Conservation (phyloP, 768 basidiomycete genomes). For the Boletus bicolor region DNA sequence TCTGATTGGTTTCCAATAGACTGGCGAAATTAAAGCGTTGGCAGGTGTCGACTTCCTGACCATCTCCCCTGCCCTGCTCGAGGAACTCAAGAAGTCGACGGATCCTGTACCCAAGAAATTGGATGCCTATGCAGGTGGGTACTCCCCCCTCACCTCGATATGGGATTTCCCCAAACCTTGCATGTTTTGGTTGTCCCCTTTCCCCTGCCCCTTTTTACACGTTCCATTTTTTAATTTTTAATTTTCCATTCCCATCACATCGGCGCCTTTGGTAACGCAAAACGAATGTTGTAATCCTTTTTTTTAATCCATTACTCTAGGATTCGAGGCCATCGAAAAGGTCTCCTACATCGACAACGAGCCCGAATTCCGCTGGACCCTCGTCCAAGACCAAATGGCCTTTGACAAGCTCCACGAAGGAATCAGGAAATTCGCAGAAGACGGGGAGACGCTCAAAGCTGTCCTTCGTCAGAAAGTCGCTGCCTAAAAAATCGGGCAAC, state of each 20-base stretch:
- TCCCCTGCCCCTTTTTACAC: neutral
- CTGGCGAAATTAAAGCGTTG: conserved; percentile 89
- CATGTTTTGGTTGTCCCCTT: neutral
- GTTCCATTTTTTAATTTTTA: neutral
- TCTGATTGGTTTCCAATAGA: conserved; percentile 38
- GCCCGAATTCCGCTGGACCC: conserved; percentile 92
- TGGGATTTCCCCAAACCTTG: neutral
- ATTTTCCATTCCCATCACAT: neutral
- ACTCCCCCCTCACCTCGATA: neutral
- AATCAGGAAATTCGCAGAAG: conserved; percentile 97
- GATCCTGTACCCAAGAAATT: conserved; percentile 83
- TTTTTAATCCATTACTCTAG: neutral
- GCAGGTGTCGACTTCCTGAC: conserved; percentile 98
- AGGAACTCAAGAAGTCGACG: conserved; percentile 85
- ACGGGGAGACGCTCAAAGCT: conserved; percentile 84
- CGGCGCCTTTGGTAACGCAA: neutral
- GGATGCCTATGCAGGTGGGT: conserved; percentile 58
- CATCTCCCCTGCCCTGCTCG: conserved; percentile 85
- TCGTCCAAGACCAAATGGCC: conserved; percentile 95
- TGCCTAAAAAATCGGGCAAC: neutral
- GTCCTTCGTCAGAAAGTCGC: conserved; percentile 67
- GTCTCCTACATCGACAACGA: conserved; percentile 88
- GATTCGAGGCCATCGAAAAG: conserved; percentile 57
- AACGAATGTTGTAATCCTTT: no score
- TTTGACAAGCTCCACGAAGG: conserved; percentile 99